Evolutionary conservation across 148 eudicot species (phyloP), one percentile per base, ranked within the genome.

Genomic region (Rhododendron williamsianum): DNA sequence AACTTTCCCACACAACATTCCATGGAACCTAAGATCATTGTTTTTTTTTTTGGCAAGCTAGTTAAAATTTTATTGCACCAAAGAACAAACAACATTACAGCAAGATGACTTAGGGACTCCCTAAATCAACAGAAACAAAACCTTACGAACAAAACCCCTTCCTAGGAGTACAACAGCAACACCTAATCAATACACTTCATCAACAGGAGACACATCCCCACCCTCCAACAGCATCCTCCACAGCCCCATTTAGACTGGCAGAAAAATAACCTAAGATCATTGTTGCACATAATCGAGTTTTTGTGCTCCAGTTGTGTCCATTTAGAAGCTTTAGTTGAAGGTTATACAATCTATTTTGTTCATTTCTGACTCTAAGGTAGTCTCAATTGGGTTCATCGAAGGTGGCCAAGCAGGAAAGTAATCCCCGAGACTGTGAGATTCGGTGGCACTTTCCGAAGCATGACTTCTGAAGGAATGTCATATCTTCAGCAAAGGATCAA

Each of bases 361-460:
- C 12, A 11, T 72, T 74, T 36, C 16, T 25, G 76, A 54, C 27
- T 71, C 33, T 54, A 18, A 87, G 89, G 89, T 87, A 72, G 87
- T 87, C 45, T 19, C 89, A 9, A 83, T 89, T 76, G 85, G 88
- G 45, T 52, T 86, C 27, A 63, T 89, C 8, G 81, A 86, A 41
- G 88, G 87, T 52, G 82, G 85, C 38, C 77, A 87, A 56, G 87
- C 46, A 9, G 84, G 63, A 83, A 87, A 89, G 88, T 79, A 6
- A 86, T 78, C 48, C 89, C 91, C 0, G 81, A 86, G 80, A 83
- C 82, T 63, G 85, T 89, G 12, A 87, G 21, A 84, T 86, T 89
- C 78, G 91, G 89, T 19, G 91, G 91, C 5, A 87, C 88, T 81
- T 87, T 76, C 67, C 77, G 91, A 73, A 86, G 89, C 83, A 23